Conservation (phyloP, 176 grass and related monocot species). For the Hordeum marinum region DNA sequence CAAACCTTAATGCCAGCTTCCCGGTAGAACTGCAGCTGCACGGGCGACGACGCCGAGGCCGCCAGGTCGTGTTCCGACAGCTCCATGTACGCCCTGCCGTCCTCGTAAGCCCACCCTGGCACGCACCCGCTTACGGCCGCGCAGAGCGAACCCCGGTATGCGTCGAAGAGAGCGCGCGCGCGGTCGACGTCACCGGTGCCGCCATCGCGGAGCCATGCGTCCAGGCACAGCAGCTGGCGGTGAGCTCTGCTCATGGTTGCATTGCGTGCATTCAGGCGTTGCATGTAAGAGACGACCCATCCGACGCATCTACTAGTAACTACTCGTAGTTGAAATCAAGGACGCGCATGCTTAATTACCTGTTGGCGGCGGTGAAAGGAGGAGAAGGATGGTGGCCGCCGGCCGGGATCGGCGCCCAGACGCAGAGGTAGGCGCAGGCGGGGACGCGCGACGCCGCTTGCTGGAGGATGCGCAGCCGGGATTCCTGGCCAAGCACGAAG, state of each 20-base stretch:
- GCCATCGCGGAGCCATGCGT: conserved; percentile 46
- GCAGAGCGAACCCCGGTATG: conserved; percentile 48
- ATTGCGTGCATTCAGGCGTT: not conserved
- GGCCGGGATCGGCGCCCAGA: conserved; percentile 25
- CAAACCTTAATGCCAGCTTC: conserved; percentile 82
- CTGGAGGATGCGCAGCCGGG: conserved; percentile 37
- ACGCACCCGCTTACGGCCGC: conserved; percentile 47
- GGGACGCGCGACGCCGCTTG: conserved; percentile 38
- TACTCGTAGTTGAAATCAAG: not conserved
- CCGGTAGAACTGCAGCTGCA: conserved; percentile 82
- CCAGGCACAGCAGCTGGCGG: conserved; percentile 29
- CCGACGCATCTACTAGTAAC: not conserved
- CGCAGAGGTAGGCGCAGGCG: conserved; percentile 47
- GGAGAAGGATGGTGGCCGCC: not conserved
- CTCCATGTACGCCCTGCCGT: conserved; percentile 52
- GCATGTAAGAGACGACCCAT: not conserved
- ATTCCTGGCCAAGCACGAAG: conserved; percentile 40
- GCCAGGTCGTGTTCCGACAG: conserved; percentile 40
- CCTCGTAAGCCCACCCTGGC: conserved; percentile 70
- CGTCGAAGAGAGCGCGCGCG: conserved; percentile 47
- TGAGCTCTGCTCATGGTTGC: conserved; percentile 1
- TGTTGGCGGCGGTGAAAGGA: not conserved
- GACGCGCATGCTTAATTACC: not conserved
- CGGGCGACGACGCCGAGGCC: conserved; percentile 32
- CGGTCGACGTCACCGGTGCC: not conserved